These are phyloP conservation scores for Quercus engelmannii DNA, from an alignment of 306 rosid species.

Conservation along the genomic window DNA sequence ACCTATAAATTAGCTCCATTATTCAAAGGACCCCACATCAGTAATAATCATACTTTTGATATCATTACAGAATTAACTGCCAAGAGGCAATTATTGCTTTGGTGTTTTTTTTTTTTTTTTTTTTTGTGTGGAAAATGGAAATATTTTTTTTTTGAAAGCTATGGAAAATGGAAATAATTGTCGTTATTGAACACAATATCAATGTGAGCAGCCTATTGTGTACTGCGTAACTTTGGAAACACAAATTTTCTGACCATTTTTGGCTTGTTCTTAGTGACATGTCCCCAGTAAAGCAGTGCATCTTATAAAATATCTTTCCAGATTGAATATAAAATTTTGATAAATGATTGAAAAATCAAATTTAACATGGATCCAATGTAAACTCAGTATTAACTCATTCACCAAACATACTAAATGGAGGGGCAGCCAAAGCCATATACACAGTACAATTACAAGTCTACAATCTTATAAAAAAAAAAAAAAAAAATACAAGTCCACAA, in stretches of 20 bases:
- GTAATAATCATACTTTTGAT: background rate
- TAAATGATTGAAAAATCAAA: background rate
- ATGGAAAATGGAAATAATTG: no score
- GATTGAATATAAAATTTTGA: background rate
- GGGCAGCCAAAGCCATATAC: no score
- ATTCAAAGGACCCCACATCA: background rate
- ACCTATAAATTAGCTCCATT: background rate
- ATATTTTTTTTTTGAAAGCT: no score
- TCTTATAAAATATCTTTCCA: background rate
- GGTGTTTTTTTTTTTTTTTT: no score
- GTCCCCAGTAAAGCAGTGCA: background rate
- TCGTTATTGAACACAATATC: background rate
- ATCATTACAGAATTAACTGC: background rate
- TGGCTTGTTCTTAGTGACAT: constrained; percentile 14
- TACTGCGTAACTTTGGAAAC: constrained; percentile 6
- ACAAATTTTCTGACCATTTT: constrained; percentile 24
- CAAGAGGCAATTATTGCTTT: background rate
- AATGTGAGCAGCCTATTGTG: constrained; percentile 9
- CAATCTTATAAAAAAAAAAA: no score
- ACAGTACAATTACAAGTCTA: no score
- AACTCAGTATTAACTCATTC: background rate
- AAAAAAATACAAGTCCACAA: no score
- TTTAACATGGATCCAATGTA: background rate
- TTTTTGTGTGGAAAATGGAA: no score
- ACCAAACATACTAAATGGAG: background rate